phyloP scores from a whole-genome alignment of 2,329 filamentous ascomycete genomes.

The Pseudogymnoascus sp. region DNA sequence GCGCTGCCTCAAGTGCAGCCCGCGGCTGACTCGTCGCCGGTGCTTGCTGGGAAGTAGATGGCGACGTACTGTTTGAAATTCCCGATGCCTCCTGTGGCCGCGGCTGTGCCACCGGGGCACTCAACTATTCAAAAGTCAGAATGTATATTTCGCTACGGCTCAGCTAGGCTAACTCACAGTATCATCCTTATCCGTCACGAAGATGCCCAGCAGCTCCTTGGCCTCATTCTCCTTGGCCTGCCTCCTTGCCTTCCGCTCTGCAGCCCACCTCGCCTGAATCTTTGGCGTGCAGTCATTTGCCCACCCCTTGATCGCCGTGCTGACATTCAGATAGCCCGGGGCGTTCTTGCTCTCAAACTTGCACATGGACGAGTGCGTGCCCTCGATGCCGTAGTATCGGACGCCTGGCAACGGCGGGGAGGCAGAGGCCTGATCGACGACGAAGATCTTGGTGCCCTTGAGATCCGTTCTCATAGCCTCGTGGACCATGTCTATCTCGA shows the following conservation, averaged over 20 bases:
- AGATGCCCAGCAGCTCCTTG: conserved; percentile 20
- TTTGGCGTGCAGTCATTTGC: conserved; percentile 17
- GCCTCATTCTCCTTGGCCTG: conserved; percentile 20
- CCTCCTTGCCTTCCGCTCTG: conserved; percentile 19
- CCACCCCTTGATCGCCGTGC: conserved; percentile 25
- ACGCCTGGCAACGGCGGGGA: conserved; percentile 61
- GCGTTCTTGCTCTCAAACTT: conserved; percentile 57
- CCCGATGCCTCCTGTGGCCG: not conserved
- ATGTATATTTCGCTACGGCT: conserved; percentile 1
- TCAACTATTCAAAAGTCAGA: conserved; percentile 1
- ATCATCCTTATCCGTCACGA: not conserved
- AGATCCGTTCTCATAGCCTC: conserved; percentile 65
- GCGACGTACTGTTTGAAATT: not conserved
- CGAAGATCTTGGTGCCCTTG: conserved; percentile 50
- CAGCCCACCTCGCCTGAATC: conserved; percentile 19
- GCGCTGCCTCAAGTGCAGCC: conserved; percentile 18
- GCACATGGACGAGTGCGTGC: conserved; percentile 63
- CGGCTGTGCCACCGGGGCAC: not conserved
- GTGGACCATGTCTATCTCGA: conserved; percentile 68
- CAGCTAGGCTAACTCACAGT: conserved; percentile 12
- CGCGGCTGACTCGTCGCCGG: not conserved
- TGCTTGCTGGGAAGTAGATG: not conserved
- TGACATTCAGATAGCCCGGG: conserved; percentile 45
- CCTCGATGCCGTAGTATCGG: conserved; percentile 65
- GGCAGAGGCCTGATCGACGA: conserved; percentile 64